Percentiles rank a stretch among this genome's conserved stretches.
Evolutionary conservation across 169 alveolate species (phyloP).

Genomic region (Plasmodium fragile): DNA sequence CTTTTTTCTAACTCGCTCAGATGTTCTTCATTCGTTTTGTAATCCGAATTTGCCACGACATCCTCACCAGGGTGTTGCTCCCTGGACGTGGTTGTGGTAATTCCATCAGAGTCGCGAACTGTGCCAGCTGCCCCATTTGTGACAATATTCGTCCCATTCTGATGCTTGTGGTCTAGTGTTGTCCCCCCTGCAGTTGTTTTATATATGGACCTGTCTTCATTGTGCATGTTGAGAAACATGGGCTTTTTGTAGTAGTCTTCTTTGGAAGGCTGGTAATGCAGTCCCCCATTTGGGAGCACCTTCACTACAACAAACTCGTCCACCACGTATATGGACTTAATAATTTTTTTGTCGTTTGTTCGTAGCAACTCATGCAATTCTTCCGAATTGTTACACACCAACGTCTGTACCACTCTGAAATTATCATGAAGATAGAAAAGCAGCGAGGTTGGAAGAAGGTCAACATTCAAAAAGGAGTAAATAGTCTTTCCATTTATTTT

Average conservation of each 20-base stretch:
- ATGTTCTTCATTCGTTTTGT: constrained; percentile 35
- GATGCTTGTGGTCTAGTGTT: not conserved
- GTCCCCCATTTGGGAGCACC: constrained; percentile 32
- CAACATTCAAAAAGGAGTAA: constrained; percentile 53
- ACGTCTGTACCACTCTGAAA: constrained; percentile 43
- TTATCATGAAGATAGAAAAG: constrained; percentile 62
- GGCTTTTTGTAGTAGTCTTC: constrained; percentile 39
- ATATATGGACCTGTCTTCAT: not conserved
- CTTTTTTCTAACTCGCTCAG: constrained; percentile 27
- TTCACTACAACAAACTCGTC: constrained; percentile 60
- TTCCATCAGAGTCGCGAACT: not conserved
- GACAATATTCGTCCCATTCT: not conserved
- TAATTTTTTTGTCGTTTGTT: constrained; percentile 13
- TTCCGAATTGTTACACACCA: constrained; percentile 54
- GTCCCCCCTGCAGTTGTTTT: not conserved
- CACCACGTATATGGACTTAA: constrained; percentile 48
- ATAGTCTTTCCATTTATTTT: constrained; percentile 43
- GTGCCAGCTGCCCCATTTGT: not conserved
- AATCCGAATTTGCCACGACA: not conserved
- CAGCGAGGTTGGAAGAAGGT: constrained; percentile 45
- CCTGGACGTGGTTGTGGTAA: not conserved
- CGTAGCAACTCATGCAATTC: constrained; percentile 46
- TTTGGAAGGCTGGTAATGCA: constrained; percentile 52
- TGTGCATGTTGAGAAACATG: not conserved
- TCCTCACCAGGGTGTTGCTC: not conserved